phyloP scores from a whole-genome alignment of 495 filamentous ascomycete species.

The Aspergillus egyptiacus region DNA sequence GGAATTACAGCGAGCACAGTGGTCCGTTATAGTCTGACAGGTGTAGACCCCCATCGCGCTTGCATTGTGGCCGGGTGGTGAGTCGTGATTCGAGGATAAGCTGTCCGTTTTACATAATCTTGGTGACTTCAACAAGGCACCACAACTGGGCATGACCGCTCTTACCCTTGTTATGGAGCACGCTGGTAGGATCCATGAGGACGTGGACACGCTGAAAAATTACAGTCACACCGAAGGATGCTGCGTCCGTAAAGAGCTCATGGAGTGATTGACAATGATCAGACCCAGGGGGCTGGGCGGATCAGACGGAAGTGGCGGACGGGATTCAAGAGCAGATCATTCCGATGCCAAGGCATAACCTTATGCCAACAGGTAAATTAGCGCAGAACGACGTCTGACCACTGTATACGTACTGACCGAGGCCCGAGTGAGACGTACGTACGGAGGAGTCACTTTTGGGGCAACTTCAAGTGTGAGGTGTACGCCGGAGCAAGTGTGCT shows the following conservation, averaged over 20 bases:
- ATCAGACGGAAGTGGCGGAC: conserved; percentile 4
- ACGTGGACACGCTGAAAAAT: not conserved
- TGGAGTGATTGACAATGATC: conserved; percentile 13
- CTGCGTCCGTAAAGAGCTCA: not conserved
- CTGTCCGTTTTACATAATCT: conserved; percentile 2
- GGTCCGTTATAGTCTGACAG: too few species aligned
- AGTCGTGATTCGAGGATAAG: not conserved
- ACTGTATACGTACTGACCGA: not conserved
- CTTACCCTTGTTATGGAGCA: too few species aligned
- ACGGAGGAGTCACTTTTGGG: too few species aligned
- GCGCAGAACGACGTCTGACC: not conserved
- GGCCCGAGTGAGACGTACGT: too few species aligned
- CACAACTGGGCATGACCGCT: too few species aligned
- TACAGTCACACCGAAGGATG: not conserved
- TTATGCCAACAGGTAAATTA: conserved; percentile 12
- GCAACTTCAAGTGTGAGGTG: too few species aligned
- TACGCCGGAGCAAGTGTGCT: too few species aligned
- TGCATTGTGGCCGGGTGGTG: not conserved
- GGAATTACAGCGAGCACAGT: conserved; percentile 3
- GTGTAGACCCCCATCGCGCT: too few species aligned
- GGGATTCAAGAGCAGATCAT: conserved; percentile 8
- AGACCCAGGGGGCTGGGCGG: conserved; percentile 18
- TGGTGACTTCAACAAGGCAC: not conserved
- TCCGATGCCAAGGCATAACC: conserved; percentile 15
- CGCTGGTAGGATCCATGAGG: not conserved